A percentile compares a stretch with the other conserved stretches of the same genome.
Conservation (phyloP, 1,139 yeast genomes). For the Insectozyma bohioensis region DNA sequence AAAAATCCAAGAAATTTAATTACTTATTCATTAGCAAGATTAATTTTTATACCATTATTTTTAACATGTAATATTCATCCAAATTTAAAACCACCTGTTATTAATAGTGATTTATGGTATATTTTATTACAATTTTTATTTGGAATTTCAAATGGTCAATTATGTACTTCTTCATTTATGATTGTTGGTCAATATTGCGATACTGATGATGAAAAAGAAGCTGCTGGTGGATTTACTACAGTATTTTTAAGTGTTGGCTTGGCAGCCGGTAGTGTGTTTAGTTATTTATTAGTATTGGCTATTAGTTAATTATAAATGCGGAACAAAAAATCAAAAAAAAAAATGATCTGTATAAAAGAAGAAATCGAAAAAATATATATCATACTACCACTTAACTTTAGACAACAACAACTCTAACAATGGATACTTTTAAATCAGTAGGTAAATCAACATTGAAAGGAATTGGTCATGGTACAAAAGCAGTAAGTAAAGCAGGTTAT, state of each 20-base stretch:
- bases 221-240: conserved; percentile 92
- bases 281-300: conserved; percentile 59
- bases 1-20: conserved; percentile 43
- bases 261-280: conserved; percentile 71
- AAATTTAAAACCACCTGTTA: conserved; percentile 30
- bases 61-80: conserved; percentile 65
- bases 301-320: no score
- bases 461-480: conserved; percentile 49
- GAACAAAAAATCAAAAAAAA: no score
- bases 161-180: conserved; percentile 81
- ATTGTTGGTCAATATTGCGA: conserved; percentile 61
- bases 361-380: no score
- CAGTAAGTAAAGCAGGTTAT: conserved; percentile 50
- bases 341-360: no score
- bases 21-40: conserved; percentile 52
- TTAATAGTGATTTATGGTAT: conserved; percentile 67
- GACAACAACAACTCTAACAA: no score
- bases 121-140: conserved; percentile 67
- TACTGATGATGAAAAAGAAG: conserved; percentile 71
- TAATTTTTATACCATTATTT: conserved; percentile 61
- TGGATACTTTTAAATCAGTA: conserved; percentile 45
- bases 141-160: conserved; percentile 87
- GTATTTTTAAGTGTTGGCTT: conserved; percentile 74
- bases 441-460: conserved; percentile 48
- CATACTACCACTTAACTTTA: no score